Evolutionary conservation across 331 rosid genomes (phyloP).

Genomic region (Stylosanthes scabra): DNA sequence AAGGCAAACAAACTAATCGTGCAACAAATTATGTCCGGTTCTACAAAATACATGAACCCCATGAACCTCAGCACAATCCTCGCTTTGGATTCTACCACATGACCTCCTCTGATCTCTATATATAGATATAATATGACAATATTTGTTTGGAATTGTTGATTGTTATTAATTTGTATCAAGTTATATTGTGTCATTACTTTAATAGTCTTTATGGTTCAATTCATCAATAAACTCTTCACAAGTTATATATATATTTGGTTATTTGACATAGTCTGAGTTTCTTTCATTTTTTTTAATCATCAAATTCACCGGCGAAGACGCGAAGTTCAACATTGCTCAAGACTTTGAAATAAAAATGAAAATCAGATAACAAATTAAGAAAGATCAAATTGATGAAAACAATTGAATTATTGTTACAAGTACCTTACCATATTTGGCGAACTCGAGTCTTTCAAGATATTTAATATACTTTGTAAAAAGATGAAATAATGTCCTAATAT

Average conservation of each 20-base stretch:
- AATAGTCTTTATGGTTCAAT: constrained; percentile 5
- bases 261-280: constrained; percentile 10
- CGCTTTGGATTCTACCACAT: constrained; percentile 59
- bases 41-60: constrained; percentile 66
- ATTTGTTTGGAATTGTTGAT: background rate
- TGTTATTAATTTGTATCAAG: constrained; percentile 7
- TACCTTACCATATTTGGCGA: too few species aligned
- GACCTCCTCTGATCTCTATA: constrained; percentile 3
- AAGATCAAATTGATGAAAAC: too few species aligned
- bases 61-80: constrained; percentile 80
- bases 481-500: too few species aligned
- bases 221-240: constrained; percentile 6
- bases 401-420: too few species aligned
- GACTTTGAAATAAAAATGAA: too few species aligned
- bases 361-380: too few species aligned
- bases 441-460: too few species aligned
- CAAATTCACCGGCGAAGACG: too few species aligned
- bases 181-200: background rate
- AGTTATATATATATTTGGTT: constrained; percentile 1
- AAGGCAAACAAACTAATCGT: constrained; percentile 68
- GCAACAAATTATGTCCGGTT: constrained; percentile 59
- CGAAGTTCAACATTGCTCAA: too few species aligned
- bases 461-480: too few species aligned
- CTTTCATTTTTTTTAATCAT: background rate
- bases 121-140: too few species aligned